Conservation (phyloP, 1,284 basidiomycete genomes). For the Pholiota adiposa region DNA sequence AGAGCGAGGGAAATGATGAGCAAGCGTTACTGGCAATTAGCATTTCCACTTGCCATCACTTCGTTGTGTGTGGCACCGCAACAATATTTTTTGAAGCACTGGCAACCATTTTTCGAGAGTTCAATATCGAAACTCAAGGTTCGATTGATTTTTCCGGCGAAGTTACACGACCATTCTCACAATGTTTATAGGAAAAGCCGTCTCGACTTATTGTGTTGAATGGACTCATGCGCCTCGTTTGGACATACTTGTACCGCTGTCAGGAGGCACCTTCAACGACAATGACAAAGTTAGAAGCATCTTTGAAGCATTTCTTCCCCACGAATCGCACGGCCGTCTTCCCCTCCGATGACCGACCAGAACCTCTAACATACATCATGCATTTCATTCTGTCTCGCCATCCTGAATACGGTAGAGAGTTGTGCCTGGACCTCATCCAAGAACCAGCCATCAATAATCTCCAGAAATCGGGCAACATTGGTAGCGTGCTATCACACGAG, state of each 20-base stretch:
- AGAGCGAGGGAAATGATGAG: slow-evolving; percentile 86
- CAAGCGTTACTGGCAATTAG: slow-evolving; percentile 91
- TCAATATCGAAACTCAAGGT: slow-evolving; percentile 84
- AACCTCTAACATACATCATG: slow-evolving; percentile 79
- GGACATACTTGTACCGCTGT: slow-evolving; percentile 95
- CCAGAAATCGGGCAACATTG: slow-evolving; percentile 46
- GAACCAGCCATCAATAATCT: slow-evolving; percentile 55
- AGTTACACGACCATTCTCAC: slow-evolving; percentile 8
- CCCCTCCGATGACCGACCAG: slow-evolving; percentile 77
- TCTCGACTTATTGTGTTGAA: slow-evolving; percentile 80
- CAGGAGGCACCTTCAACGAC: slow-evolving; percentile 83
- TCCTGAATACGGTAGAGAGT: slow-evolving; percentile 85
- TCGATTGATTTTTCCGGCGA: slow-evolving; percentile 6
- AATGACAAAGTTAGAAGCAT: slow-evolving; percentile 75
- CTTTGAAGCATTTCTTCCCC: slow-evolving; percentile 86
- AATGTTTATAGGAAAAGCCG: slow-evolving; percentile 68
- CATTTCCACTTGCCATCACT: slow-evolving; percentile 86
- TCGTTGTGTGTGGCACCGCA: slow-evolving; percentile 88
- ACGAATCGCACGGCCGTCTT: slow-evolving; percentile 64
- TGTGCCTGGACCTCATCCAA: slow-evolving; percentile 81
- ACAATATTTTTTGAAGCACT: slow-evolving; percentile 84
- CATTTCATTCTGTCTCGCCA: slow-evolving; percentile 88
- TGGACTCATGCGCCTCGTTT: slow-evolving; percentile 82
- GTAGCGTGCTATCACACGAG: slow-evolving; percentile 65
- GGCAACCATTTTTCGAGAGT: slow-evolving; percentile 74